Evolutionary conservation across 352 stramenopile genomes (phyloP).

Genomic region (Phytopythium kandeliae): DNA sequence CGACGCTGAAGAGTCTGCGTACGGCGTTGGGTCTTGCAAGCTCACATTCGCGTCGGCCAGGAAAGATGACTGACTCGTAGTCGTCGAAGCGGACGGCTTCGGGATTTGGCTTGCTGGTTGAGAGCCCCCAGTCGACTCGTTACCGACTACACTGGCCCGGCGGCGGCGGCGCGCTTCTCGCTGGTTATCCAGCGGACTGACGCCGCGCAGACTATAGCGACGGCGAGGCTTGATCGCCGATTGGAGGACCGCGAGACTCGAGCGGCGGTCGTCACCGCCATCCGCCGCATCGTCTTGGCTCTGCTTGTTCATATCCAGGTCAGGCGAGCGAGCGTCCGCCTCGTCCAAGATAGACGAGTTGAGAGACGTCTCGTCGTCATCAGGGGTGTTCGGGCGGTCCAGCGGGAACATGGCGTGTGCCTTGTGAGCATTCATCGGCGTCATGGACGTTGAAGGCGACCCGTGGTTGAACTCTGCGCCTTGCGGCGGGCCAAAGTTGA

Average conservation of each 20-base stretch:
- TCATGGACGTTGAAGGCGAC: constrained; percentile 84
- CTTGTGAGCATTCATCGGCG: constrained; percentile 59
- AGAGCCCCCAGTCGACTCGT: constrained; percentile 8
- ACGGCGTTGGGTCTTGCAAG: constrained; percentile 29
- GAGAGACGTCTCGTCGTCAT: constrained; percentile 76
- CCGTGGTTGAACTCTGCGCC: constrained; percentile 76
- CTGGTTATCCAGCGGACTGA: constrained; percentile 76
- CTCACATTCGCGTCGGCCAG: constrained; percentile 20
- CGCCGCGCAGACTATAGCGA: constrained; percentile 60
- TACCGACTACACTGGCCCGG: constrained; percentile 30
- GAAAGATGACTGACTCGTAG: constrained; percentile 36
- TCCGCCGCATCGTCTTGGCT: constrained; percentile 15
- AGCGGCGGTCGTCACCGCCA: constrained; percentile 11
- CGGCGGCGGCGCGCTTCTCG: constrained; percentile 51
- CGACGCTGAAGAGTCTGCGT: constrained; percentile 73
- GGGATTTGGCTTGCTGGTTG: neutral
- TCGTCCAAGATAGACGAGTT: constrained; percentile 84
- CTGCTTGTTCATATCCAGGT: constrained; percentile 35
- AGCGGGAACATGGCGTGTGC: constrained; percentile 62
- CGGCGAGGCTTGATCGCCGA: constrained; percentile 30
- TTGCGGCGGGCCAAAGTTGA: constrained; percentile 80
- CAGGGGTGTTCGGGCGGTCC: constrained; percentile 31
- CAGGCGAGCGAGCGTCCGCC: constrained; percentile 30
- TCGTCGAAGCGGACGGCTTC: neutral
- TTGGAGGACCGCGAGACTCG: constrained; percentile 21